phyloP scores from a whole-genome alignment of 2,329 filamentous ascomycete species.

The Curvularia sp. region DNA sequence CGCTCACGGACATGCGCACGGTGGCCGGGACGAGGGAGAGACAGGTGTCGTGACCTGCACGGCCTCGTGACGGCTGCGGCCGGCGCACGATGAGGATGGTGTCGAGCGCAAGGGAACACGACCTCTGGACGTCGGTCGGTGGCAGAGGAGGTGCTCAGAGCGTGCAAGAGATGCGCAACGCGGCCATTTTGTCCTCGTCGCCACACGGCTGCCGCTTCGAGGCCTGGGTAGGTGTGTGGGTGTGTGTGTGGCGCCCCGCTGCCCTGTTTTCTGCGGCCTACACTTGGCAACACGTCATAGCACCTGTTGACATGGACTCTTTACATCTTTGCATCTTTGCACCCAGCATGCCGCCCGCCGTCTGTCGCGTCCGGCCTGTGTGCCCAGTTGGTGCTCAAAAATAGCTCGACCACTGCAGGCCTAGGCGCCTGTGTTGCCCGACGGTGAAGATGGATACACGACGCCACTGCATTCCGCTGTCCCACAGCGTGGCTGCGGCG shows the following conservation, averaged over 20 bases:
- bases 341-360: not conserved
- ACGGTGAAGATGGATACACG: not conserved
- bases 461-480: constrained; percentile 1
- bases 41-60: constrained; percentile 22
- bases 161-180: constrained; percentile 31
- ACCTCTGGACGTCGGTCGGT: constrained; percentile 42
- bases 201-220: constrained; percentile 27
- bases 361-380: not conserved
- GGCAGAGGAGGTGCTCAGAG: constrained; percentile 49
- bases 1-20: constrained; percentile 41
- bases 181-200: constrained; percentile 44
- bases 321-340: not conserved
- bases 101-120: constrained; percentile 52
- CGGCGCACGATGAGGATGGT: constrained; percentile 31
- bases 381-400: not conserved
- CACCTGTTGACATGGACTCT: not conserved
- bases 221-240: constrained; percentile 12
- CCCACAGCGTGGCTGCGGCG: constrained; percentile 38
- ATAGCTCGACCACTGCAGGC: not conserved
- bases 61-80: constrained; percentile 36
- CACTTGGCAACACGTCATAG: constrained; percentile 33
- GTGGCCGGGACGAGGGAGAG: constrained; percentile 32
- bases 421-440: not conserved
- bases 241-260: constrained; percentile 33
- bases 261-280: constrained; percentile 44